Conservation (phyloP, 257 asterid genomes). For the Rhazya stricta region DNA sequence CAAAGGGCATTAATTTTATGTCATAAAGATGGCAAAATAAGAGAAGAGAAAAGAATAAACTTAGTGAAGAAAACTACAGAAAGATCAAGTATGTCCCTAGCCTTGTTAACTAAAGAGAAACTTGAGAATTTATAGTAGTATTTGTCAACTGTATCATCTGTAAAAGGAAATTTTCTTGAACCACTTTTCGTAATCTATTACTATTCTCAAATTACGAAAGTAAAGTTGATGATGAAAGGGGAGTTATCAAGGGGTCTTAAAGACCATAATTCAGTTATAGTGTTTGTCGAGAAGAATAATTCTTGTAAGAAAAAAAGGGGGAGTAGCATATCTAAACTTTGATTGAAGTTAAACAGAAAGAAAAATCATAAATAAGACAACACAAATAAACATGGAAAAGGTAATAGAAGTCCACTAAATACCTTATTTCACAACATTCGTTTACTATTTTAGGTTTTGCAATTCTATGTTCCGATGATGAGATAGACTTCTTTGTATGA, state of each 20-base stretch:
- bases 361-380: background rate
- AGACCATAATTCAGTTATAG: background rate
- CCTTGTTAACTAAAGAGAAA: background rate
- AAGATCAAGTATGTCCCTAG: constrained; percentile 4
- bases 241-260: background rate
- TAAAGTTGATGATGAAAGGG: background rate
- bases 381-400: background rate
- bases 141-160: background rate
- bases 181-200: background rate
- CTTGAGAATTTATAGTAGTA: background rate
- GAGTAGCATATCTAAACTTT: background rate
- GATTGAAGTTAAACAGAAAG: background rate
- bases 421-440: too few relatives aligned
- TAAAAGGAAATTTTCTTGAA: background rate
- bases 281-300: background rate
- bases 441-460: too few relatives aligned
- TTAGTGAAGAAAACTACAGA: background rate
- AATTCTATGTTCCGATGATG: background rate
- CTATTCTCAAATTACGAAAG: too few relatives aligned
- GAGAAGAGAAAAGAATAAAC: background rate
- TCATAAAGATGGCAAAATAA: too few relatives aligned
- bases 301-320: background rate
- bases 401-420: background rate
- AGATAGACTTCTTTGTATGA: background rate
- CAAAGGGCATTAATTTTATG: background rate